Base-by-base conservation (phyloP, 1,139 yeast species). In the Saccharomycopsis crataegensis region DNA sequence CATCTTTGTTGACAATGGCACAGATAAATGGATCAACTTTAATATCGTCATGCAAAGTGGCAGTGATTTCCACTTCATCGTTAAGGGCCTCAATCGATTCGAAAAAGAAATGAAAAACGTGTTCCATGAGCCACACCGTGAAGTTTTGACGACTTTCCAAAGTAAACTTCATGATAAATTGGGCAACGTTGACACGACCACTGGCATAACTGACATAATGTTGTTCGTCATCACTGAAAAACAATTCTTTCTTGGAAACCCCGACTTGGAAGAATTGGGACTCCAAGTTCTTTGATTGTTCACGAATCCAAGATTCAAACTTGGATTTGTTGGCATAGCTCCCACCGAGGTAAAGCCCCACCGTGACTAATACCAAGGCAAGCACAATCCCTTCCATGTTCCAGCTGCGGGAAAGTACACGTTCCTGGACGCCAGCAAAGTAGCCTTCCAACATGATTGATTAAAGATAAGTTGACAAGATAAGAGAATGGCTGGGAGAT, bases 81-180 rank as follows among this genome's bases (percentile, higher is more conserved):
- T 72, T 72, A 46, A 90, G 84, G 41, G 76, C 65, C 43, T 70
- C 70, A 50, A 82, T 70, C 55, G 65, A 50, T 55, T 66, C 57
- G 64, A 53, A 70, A 66, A 84, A 82, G 63, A 76, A 78, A 52
- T 87, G 71, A 67, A 84, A 62, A 48, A 77, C 62, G 58, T 70
- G 64, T 69, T 86, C 90, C 71, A 80, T 65, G 52, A 74, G 45
- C 78, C 83, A 78, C 61, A 86, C 74, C 60, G 88, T 73, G 43
- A 85, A 62, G 69, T 91, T 93, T 68, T 89, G 91, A 72, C 99
- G 85, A 58, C 96, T 82, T 60, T 80, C 74, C 68, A 90, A 76
- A 57, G 76, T 78, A 66, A 90, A 74, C 60, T 77, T 80, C 54
- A 85, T 75, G 56, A 78, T 71, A 56, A 89, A 72, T 58, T 79